phyloP scores from a whole-genome alignment of 2,329 filamentous ascomycete genomes.

The Pleomassaria siparia region DNA sequence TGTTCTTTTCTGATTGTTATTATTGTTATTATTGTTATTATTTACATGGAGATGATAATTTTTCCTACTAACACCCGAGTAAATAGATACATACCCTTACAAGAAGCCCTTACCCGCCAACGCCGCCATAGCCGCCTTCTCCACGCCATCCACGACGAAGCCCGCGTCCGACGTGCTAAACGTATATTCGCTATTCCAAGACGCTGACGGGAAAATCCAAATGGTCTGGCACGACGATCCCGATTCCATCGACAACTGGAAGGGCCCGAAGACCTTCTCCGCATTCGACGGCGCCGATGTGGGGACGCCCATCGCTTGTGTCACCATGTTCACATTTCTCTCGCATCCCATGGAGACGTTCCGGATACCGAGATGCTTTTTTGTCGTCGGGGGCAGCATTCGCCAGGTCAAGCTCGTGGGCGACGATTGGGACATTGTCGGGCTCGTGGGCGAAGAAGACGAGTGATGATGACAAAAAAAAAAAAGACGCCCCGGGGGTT shows the following conservation, averaged over 20 bases:
- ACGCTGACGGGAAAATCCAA: conserved; percentile 1
- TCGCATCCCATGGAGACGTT: neutral
- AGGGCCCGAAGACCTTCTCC: conserved; percentile 3
- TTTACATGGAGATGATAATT: no score
- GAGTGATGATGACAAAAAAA: neutral
- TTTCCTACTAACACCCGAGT: neutral
- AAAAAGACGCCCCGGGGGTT: no score
- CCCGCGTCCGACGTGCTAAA: neutral
- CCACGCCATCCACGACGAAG: neutral
- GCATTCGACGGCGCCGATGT: conserved; percentile 8
- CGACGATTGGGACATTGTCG: conserved; percentile 4
- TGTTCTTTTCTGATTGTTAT: no score
- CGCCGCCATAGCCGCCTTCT: conserved; percentile 1
- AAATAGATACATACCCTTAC: neutral
- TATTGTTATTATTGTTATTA: no score
- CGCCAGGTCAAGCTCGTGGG: conserved; percentile 4
- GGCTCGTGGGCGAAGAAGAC: neutral
- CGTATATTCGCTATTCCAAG: conserved; percentile 7
- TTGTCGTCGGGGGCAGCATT: conserved; percentile 3
- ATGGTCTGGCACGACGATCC: conserved; percentile 6
- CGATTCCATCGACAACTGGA: no score
- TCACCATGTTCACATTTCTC: conserved; percentile 1
- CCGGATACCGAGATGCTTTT: conserved; percentile 5
- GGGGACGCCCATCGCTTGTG: conserved; percentile 6
- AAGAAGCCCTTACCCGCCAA: neutral